Evolutionary conservation across 1,284 basidiomycete genomes (phyloP), one percentile per base, ranked within the genome.

Genomic region (Flammula alnicola): DNA sequence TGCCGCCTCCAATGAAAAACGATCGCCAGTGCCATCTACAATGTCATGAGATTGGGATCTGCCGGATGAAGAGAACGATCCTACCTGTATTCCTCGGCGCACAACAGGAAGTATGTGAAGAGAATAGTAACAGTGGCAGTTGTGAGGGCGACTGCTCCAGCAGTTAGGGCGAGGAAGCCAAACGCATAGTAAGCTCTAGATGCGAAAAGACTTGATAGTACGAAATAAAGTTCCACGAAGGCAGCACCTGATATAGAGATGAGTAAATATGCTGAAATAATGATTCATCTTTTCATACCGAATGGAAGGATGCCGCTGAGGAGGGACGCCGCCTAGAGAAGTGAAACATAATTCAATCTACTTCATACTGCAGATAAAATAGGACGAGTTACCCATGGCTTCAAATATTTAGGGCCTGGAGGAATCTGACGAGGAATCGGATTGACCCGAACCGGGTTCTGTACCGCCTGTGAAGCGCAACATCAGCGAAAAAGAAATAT

Each of bases 71-170:
- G 49, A 44, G 38, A n/a, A 27, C 19, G 43, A 67, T 45, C 46
- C n/a, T n/a, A 88, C 86, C 93, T 79, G 71, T 98, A 98, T 64
- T 99, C 95, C 69, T 98, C 96, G 8, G 93, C 90, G 58, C 95
- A 98, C 11, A 99, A 81, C 50, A 88, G 79, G 69, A 98, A 98
- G 75, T 99, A 97, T 1, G 86, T 88, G 70, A 95, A 93, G 7
- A 97, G 78, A 56, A 96, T 91, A 3, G 92, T 86, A 27, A 95
- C 91, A 0, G 93, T 95, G 2, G 92, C 95, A 0, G 93, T 92
- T 2, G 94, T 97, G 35, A 97, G 71, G 17, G 82, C 81, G 29
- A 97, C 92, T 35, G 98, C 86, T 30, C 81, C 75, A 38, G 91
- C 91, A 0, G 95, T 97, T 44, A 98, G 74, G 25, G 94, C 90